These are phyloP conservation scores for Aspergillus caelatus DNA, from an alignment of 2,329 filamentous ascomycete species.

Conservation along the genomic window DNA sequence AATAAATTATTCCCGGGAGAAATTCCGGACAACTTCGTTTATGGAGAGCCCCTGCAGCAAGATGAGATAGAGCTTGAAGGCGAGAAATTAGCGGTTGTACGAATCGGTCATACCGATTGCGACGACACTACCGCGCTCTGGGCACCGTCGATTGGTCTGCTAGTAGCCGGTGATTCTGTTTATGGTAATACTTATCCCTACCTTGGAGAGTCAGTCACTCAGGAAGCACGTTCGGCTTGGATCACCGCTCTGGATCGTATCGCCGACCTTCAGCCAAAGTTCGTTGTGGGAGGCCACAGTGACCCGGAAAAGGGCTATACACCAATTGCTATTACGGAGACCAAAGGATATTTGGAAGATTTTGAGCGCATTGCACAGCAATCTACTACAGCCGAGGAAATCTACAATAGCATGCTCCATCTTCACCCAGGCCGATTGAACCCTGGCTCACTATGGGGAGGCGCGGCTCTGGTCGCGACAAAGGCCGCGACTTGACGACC, in stretches of 20 bases:
- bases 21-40: background rate
- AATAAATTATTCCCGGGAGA: background rate
- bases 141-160: conserved; percentile 11
- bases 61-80: conserved; percentile 6
- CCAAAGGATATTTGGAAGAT: background rate
- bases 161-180: conserved; percentile 13
- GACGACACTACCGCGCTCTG: conserved; percentile 13
- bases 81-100: conserved; percentile 7
- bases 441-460: no score
- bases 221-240: conserved; percentile 10
- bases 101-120: conserved; percentile 13
- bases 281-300: background rate
- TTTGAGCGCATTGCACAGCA: background rate
- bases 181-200: conserved; percentile 15
- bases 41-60: conserved; percentile 5
- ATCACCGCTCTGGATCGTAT: conserved; percentile 11
- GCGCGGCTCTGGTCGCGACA: no score
- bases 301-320: background rate
- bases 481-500: no score
- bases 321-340: background rate
- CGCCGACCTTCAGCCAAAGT: conserved; percentile 5
- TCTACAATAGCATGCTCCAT: no score
- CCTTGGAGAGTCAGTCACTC: conserved; percentile 8
- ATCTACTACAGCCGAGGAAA: no score
- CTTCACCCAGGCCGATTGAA: no score